Base-by-base conservation (phyloP, 78 protist genomes). In the Planoprotostelium fungivorum region DNA sequence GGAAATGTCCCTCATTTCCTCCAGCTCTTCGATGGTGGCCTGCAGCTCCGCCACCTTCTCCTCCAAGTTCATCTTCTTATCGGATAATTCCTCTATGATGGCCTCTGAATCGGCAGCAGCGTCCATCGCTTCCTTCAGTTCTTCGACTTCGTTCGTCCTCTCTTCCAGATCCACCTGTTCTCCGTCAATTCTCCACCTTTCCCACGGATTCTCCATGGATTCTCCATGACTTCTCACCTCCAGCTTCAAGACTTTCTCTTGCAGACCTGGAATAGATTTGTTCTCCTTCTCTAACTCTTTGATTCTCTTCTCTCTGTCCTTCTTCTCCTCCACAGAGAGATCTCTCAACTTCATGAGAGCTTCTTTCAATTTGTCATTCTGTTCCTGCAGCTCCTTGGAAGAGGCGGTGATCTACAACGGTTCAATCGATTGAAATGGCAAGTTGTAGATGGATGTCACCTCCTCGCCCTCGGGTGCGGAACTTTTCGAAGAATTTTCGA, bases 301-400 rank as follows among this genome's bases (percentile, higher is more conserved):
- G n/a, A 35, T 34, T 34, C 85, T 84, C 88, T 92, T 92, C 16
- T 91, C 34, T n/a, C 51, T 35, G 36, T 92, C 94, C 36, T 89
- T 91, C 88, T 92, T 92, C 84, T 92, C 94, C 35, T 88, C 88
- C 34, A 92, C 34, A 25, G 94, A 83, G n/a, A 89, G 38, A 37
- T 92, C 94, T 37, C 94, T 86, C 1, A 92, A 34, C 85, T 92
- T 92, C 38, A 92, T 92, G 28, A 92, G 36, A 34, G 94, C 86
- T 37, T 92, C 94, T 35, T 89, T 92, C 25, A 92, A 39, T 73
- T 89, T 92, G 1, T 92, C 92, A 37, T 89, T 92, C 88, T 92
- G 94, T 34, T 88, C 94, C 35, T 73, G 85, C 29, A 92, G 87
- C 1, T 90, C 94, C 28, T 51, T 37, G 9, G 90, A 16, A 16